Conservation (phyloP, 768 basidiomycete genomes). For the Amanita pseudoporphyria region DNA sequence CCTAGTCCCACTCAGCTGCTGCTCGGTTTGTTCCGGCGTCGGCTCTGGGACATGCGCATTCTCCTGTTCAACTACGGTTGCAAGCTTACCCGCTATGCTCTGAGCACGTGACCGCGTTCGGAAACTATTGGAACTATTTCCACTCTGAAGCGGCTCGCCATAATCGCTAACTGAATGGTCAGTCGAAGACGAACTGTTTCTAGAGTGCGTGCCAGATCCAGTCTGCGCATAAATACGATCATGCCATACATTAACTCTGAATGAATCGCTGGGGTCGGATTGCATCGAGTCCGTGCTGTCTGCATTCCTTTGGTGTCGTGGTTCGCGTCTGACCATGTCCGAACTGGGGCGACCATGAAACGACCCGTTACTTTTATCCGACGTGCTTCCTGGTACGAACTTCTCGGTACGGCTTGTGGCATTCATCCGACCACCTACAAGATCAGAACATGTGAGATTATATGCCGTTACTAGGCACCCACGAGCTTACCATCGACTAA, state of each 20-base stretch:
- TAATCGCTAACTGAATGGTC: constrained; percentile 2
- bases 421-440: neutral
- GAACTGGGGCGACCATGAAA: neutral
- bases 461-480: neutral
- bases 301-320: neutral
- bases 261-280: neutral
- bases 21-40: neutral
- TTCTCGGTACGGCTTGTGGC: neutral
- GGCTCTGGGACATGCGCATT: neutral
- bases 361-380: neutral
- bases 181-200: constrained; percentile 3
- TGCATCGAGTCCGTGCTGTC: neutral
- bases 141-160: constrained; percentile 1
- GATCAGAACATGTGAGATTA: no score
- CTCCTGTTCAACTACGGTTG: constrained; percentile 1
- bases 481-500: constrained; percentile 8
- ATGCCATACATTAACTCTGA: neutral
- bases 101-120: neutral
- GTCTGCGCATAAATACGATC: neutral
- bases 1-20: neutral
- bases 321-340: neutral
- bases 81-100: neutral
- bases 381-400: neutral
- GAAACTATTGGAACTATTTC: neutral
- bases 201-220: neutral